phyloP scores from a whole-genome alignment of 768 basidiomycete genomes.

The Rhizopogon vinicolor region DNA sequence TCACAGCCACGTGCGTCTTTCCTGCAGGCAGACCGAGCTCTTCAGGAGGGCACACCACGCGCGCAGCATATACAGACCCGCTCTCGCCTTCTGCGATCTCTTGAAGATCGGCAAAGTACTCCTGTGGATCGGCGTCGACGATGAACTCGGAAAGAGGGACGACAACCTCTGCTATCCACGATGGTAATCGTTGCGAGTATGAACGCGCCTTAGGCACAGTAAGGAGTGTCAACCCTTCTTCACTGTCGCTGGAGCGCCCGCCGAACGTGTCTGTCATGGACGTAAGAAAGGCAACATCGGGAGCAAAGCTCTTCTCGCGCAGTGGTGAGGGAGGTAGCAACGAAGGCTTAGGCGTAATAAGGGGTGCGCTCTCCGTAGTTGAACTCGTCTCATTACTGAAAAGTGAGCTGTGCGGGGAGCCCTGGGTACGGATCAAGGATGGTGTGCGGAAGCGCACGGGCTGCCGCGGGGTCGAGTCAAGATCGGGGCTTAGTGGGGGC shows the following conservation, averaged over 20 bases:
- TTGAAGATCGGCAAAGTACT: slow-evolving; percentile 60
- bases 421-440: slow-evolving; percentile 22
- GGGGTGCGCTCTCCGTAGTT: slow-evolving; percentile 14
- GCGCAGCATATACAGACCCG: slow-evolving; percentile 59
- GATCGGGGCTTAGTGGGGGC: slow-evolving; percentile 20
- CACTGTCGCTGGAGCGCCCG: slow-evolving; percentile 12
- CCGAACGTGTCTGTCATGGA: slow-evolving; percentile 37
- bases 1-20: slow-evolving; percentile 65
- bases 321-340: slow-evolving; percentile 15
- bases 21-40: slow-evolving; percentile 13
- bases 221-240: slow-evolving; percentile 13
- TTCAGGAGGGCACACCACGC: slow-evolving; percentile 17
- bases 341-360: slow-evolving; percentile 22
- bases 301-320: slow-evolving; percentile 10
- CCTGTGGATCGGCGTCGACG: slow-evolving; percentile 58
- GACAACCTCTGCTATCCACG: slow-evolving; percentile 60
- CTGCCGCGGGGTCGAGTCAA: slow-evolving; percentile 20
- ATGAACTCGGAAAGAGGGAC: slow-evolving; percentile 58
- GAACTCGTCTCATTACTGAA: slow-evolving; percentile 39
- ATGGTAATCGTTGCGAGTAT: slow-evolving; percentile 50
- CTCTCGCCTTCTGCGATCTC: slow-evolving; percentile 85
- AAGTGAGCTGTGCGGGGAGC: slow-evolving; percentile 47
- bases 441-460: slow-evolving; percentile 23
- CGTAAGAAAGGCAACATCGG: slow-evolving; percentile 22
- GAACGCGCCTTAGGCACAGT: slow-evolving; percentile 26